Percentiles rank a stretch among this genome's conserved stretches.
phyloP scores from a whole-genome alignment of 2,329 filamentous ascomycete species.

The Beauveria asiatica region DNA sequence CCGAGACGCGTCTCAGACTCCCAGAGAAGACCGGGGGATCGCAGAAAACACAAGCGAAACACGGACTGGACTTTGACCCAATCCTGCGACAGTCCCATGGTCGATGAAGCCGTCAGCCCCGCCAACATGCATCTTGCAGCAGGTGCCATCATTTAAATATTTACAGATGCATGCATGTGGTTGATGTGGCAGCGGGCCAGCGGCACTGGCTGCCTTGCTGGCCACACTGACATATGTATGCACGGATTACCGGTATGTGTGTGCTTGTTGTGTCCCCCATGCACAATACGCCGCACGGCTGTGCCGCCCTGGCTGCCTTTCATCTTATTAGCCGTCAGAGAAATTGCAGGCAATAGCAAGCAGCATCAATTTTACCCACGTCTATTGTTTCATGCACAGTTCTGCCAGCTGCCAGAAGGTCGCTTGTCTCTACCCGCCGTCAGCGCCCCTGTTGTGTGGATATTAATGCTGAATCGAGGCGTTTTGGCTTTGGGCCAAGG shows the following conservation, averaged over 20 bases:
- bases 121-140: not conserved
- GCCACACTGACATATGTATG: not conserved
- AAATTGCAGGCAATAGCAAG: too few relatives aligned
- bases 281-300: not conserved
- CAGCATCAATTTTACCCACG: too few relatives aligned
- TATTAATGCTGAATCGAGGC: not conserved
- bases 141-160: slow-evolving; percentile 4
- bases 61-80: slow-evolving; percentile 2
- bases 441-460: not conserved
- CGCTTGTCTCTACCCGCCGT: not conserved
- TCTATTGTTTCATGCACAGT: not conserved
- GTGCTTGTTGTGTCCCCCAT: not conserved
- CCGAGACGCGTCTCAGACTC: not conserved
- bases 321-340: too few relatives aligned
- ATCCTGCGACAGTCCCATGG: slow-evolving; percentile 5
- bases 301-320: too few relatives aligned
- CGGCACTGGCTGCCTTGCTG: not conserved
- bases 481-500: not conserved
- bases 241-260: not conserved
- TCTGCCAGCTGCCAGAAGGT: not conserved
- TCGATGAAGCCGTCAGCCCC: not conserved
- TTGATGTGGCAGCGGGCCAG: not conserved
- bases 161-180: slow-evolving; percentile 4
- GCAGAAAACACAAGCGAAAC: slow-evolving; percentile 3
- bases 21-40: not conserved